These are phyloP conservation scores for Euphorbia schlechtendalii DNA, from an alignment of 441 rosid genomes.

Conservation along the genomic window DNA sequence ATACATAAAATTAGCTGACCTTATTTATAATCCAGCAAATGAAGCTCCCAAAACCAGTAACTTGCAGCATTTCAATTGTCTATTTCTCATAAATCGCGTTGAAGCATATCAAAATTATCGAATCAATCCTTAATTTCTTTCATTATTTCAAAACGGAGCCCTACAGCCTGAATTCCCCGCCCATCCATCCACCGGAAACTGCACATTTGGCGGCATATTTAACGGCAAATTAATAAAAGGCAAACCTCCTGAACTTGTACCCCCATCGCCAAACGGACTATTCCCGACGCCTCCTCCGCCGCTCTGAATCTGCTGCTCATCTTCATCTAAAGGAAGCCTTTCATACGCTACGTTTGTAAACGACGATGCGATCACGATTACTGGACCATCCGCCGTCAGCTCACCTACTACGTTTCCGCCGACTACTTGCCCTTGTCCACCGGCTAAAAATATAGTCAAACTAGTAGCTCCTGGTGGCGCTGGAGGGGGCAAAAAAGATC, in stretches of 20 bases:
- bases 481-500: conserved; percentile 93
- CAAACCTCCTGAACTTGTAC: conserved; percentile 46
- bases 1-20: conserved; percentile 37
- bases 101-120: conserved; percentile 2
- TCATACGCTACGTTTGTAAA: conserved; percentile 90
- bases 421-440: conserved; percentile 87
- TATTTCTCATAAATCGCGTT: no score
- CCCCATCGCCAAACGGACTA: conserved; percentile 50
- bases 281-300: conserved; percentile 41
- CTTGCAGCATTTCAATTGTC: conserved; percentile 9
- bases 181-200: conserved; percentile 91
- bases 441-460: conserved; percentile 69
- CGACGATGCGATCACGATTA: conserved; percentile 78
- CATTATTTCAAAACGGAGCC: conserved; percentile 50
- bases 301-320: conserved; percentile 59
- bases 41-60: background rate
- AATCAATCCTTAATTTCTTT: conserved; percentile 1
- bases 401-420: conserved; percentile 96
- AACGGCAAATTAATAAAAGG: conserved; percentile 87
- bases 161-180: conserved; percentile 54
- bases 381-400: conserved; percentile 77
- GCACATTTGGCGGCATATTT: conserved; percentile 58
- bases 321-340: conserved; percentile 80
- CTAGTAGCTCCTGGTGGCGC: conserved; percentile 98
- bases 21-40: conserved; percentile 22